These are phyloP conservation scores for Spathaspora arborariae DNA, from an alignment of 805 yeast genomes.

Conservation along the genomic window DNA sequence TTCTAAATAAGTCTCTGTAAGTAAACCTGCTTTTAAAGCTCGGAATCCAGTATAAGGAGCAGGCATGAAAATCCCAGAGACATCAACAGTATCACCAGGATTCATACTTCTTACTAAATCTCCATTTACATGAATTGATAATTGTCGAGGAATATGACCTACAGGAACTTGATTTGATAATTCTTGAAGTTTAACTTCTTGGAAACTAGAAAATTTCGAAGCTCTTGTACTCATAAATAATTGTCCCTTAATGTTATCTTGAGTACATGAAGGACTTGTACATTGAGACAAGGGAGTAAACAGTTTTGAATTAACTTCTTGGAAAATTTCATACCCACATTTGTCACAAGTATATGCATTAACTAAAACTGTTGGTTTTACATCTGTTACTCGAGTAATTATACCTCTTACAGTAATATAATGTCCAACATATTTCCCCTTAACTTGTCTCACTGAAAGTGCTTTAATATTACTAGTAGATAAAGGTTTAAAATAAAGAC, in stretches of 20 bases:
- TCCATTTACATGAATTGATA: constrained; percentile 88
- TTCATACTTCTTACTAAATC: constrained; percentile 78
- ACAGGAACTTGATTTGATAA: constrained; percentile 95
- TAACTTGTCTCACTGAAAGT: constrained; percentile 84
- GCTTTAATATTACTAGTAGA: constrained; percentile 45
- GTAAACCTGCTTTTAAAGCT: constrained; percentile 86
- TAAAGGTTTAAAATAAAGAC: constrained; percentile 81
- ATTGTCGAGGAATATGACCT: constrained; percentile 91
- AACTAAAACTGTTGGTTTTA: constrained; percentile 85
- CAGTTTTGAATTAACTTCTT: constrained; percentile 81
- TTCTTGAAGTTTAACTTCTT: constrained; percentile 93
- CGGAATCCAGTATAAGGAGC: constrained; percentile 93
- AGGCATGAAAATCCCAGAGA: constrained; percentile 90
- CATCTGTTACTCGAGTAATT: constrained; percentile 93
- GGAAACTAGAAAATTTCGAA: constrained; percentile 91
- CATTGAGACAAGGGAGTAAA: constrained; percentile 89
- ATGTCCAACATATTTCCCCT: constrained; percentile 79
- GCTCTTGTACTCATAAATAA: constrained; percentile 92
- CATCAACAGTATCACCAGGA: constrained; percentile 95
- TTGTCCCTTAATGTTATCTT: constrained; percentile 82
- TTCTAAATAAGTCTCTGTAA: constrained; percentile 91
- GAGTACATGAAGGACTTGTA: constrained; percentile 72
- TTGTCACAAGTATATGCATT: constrained; percentile 96
- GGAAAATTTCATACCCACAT: constrained; percentile 95
- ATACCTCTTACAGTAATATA: constrained; percentile 90